A percentile compares a stretch with the other conserved stretches of the same genome.
These are phyloP conservation scores for Neopestalotiopsis rosae DNA, from an alignment of 2,329 filamentous ascomycete species.

Conservation along the genomic window DNA sequence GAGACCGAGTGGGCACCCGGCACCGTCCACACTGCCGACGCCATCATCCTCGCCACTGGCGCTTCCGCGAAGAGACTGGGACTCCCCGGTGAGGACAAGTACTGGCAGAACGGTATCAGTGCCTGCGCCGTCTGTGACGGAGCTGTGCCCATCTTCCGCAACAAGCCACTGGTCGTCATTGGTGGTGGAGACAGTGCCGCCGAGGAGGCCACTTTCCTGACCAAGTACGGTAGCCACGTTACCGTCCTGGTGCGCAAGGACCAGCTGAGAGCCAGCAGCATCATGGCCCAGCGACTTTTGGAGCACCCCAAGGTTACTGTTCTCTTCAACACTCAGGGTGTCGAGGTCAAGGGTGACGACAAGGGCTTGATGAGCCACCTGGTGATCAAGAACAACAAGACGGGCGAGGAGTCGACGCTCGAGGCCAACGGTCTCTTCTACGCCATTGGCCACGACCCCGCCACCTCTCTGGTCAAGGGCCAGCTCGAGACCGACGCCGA, in stretches of 20 bases:
- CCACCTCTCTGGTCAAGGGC: constrained; percentile 86
- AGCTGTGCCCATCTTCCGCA: constrained; percentile 94
- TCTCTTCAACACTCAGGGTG: constrained; percentile 80
- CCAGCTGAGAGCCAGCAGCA: constrained; percentile 83
- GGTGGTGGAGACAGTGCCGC: constrained; percentile 96
- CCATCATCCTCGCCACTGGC: constrained; percentile 92
- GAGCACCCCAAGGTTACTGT: constrained; percentile 90
- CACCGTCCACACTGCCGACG: constrained; percentile 85
- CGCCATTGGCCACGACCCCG: constrained; percentile 95
- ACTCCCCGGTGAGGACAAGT: constrained; percentile 88
- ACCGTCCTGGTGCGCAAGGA: constrained; percentile 91
- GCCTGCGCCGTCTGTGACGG: constrained; percentile 98
- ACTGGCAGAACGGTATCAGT: constrained; percentile 96
- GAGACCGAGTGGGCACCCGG: constrained; percentile 88
- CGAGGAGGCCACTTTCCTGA: constrained; percentile 96
- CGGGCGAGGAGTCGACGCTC: constrained; percentile 80
- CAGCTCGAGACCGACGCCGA: constrained; percentile 89
- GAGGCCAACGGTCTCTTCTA: constrained; percentile 95
- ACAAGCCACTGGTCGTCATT: constrained; percentile 94
- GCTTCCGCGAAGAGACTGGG: constrained; percentile 86
- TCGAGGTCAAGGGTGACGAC: constrained; percentile 83
- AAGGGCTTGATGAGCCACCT: constrained; percentile 89
- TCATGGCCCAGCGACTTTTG: constrained; percentile 87
- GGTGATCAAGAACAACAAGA: constrained; percentile 78
- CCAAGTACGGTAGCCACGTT: constrained; percentile 95